Evolutionary conservation across 768 basidiomycete species (phyloP).

Genomic region (Naganishia kalamii): DNA sequence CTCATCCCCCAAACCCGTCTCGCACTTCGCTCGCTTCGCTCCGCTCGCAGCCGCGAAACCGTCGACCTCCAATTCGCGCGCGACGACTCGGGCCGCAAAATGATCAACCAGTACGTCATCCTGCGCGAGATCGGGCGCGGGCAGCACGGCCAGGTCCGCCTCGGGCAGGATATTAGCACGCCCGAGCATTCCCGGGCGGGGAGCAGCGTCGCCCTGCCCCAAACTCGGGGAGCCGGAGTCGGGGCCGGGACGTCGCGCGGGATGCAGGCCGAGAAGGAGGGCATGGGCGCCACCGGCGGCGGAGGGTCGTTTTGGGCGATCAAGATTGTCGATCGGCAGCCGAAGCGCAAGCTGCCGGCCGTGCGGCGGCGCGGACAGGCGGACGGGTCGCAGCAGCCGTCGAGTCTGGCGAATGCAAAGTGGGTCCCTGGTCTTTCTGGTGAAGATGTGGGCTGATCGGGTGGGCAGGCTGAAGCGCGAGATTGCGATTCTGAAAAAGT

Average conservation of each 20-base stretch:
- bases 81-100: constrained; percentile 41
- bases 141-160: constrained; percentile 82
- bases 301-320: constrained; percentile 43
- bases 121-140: constrained; percentile 72
- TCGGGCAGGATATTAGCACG: constrained; percentile 54
- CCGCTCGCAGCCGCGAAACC: neutral
- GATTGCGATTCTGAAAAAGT: constrained; percentile 98
- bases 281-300: constrained; percentile 16
- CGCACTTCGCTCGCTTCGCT: neutral
- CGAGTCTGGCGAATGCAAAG: constrained; percentile 41
- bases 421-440: neutral
- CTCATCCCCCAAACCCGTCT: neutral
- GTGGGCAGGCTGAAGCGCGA: constrained; percentile 70
- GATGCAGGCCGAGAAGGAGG: constrained; percentile 16
- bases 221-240: neutral
- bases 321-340: constrained; percentile 50
- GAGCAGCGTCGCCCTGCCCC: constrained; percentile 1
- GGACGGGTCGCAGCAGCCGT: constrained; percentile 28
- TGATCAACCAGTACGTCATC: constrained; percentile 80
- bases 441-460: neutral
- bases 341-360: constrained; percentile 64
- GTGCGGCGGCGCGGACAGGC: constrained; percentile 41
- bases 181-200: constrained; percentile 25
- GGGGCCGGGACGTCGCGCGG: neutral
- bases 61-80: constrained; percentile 12